Conservation (phyloP, 2,329 filamentous ascomycete species). For the Aspergillus sp. region DNA sequence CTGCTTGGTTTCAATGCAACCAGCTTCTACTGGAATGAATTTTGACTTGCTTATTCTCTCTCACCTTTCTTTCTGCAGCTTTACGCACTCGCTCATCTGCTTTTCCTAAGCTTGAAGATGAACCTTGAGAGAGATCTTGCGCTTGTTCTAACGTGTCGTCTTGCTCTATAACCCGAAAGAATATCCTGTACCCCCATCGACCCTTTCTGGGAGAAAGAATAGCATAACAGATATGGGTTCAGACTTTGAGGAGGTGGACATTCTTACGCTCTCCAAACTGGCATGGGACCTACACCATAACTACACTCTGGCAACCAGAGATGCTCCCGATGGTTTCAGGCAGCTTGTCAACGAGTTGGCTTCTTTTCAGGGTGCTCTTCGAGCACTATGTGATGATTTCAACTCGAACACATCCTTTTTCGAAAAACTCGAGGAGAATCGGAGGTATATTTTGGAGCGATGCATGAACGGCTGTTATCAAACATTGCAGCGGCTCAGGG, state of each 20-base stretch:
- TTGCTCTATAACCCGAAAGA: too few relatives aligned
- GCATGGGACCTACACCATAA: slow-evolving; percentile 24
- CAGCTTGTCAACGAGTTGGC: slow-evolving; percentile 22
- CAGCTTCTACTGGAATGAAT: too few relatives aligned
- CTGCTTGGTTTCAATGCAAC: too few relatives aligned
- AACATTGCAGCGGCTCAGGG: slow-evolving; percentile 19
- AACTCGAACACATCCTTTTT: slow-evolving; percentile 18
- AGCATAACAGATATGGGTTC: slow-evolving; percentile 14
- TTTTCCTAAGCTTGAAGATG: too few relatives aligned
- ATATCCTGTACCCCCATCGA: too few relatives aligned
- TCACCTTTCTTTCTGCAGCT: too few relatives aligned
- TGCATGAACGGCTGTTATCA: slow-evolving; percentile 18
- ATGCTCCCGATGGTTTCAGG: slow-evolving; percentile 24
- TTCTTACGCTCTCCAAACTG: slow-evolving; percentile 18
- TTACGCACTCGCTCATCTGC: too few relatives aligned
- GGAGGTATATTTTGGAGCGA: slow-evolving; percentile 17
- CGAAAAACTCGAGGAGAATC: slow-evolving; percentile 15
- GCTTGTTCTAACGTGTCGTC: too few relatives aligned
- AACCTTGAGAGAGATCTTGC: too few relatives aligned
- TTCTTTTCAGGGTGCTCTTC: slow-evolving; percentile 21
- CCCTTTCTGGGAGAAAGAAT: too few relatives aligned
- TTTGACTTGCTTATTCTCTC: too few relatives aligned
- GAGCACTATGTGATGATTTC: slow-evolving; percentile 18
- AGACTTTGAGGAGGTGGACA: slow-evolving; percentile 15
- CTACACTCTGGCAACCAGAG: slow-evolving; percentile 18